Base-by-base conservation (phyloP, 805 yeast genomes). In the Teunomyces barrocoloradensis region DNA sequence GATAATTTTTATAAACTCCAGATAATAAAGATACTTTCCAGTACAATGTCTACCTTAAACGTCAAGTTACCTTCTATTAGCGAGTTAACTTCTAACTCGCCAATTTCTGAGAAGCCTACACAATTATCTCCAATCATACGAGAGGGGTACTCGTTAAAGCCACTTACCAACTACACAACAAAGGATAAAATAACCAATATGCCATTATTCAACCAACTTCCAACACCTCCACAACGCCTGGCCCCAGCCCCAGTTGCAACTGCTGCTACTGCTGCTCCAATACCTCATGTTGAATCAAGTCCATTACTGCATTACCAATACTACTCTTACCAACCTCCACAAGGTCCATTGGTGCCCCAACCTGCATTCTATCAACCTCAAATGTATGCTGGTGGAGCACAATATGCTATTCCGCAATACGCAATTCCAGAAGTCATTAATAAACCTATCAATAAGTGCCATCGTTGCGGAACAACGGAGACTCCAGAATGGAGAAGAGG, bases 401-500 rank as follows among this genome's bases (percentile, higher is more conserved):
- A 38, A 20, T 37, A 29, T 21, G 47, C 45, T 5, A 18, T 28
- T 18, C 43, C 43, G 4, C 60, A 53, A 28, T 62, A 52, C 44
- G 54, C 60, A 28, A 53, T 59, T 0, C 71, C 71, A 2, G 71
- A 66, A 51, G 64, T 66, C 27, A 61, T 66, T 23, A 64, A 64
- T 47, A 66, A 65, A 48, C 63, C 66, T 28, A 58, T 56, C 45
- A 69, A 71, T 50, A 67, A 65, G 50, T 73, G 77, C 46, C 77
- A 73, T 46, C 55, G 77, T 28, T 73, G 77, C 49, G 77, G 76
- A 12, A 72, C 76, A 30, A 71, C 75, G 1, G 77, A 73, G 48
- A 71, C 76, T 1, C 76, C 75, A 5, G 76, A 71, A 53, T 71
- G 76, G 76, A 57, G 76, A 45, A 57, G 75, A 39, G 76, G 76